Evolutionary conservation across 441 rosid genomes (phyloP).

Genomic region (Melastoma candidum): DNA sequence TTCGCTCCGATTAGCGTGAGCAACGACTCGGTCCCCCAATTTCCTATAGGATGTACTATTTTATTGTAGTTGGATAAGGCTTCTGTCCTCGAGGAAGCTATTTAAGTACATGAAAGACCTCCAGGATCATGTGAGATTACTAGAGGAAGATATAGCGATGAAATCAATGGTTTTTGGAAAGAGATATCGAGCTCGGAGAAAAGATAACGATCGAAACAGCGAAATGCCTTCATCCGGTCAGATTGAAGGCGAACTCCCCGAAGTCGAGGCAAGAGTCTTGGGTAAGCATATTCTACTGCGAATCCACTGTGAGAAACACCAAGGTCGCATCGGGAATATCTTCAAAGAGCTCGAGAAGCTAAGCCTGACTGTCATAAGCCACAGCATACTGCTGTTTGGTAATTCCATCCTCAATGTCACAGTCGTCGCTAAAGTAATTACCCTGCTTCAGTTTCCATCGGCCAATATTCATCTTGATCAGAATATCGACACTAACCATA

Average conservation of each 20-base stretch:
- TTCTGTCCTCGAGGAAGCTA: conserved; percentile 2
- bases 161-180: background rate
- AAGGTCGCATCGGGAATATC: conserved; percentile 31
- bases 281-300: conserved; percentile 42
- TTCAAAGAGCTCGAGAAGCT: conserved; percentile 41
- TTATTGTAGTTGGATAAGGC: conserved; percentile 5
- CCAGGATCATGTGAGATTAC: background rate
- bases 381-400: conserved; percentile 49
- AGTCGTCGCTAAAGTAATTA: conserved; percentile 47
- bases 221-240: too few relatives aligned
- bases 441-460: too few relatives aligned
- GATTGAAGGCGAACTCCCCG: conserved; percentile 30
- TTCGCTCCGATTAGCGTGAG: background rate
- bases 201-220: background rate
- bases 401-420: conserved; percentile 46
- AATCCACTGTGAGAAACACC: conserved; percentile 47
- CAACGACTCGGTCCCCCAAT: too few relatives aligned
- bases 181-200: background rate
- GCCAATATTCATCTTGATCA: too few relatives aligned
- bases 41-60: too few relatives aligned
- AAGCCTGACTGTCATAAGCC: conserved; percentile 32
- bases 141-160: background rate
- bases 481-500: too few relatives aligned
- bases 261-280: conserved; percentile 54
- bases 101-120: conserved; percentile 5